These are phyloP conservation scores for Blastobotrys raffinosifermentans DNA, from an alignment of 1,139 yeast genomes.

Conservation along the genomic window DNA sequence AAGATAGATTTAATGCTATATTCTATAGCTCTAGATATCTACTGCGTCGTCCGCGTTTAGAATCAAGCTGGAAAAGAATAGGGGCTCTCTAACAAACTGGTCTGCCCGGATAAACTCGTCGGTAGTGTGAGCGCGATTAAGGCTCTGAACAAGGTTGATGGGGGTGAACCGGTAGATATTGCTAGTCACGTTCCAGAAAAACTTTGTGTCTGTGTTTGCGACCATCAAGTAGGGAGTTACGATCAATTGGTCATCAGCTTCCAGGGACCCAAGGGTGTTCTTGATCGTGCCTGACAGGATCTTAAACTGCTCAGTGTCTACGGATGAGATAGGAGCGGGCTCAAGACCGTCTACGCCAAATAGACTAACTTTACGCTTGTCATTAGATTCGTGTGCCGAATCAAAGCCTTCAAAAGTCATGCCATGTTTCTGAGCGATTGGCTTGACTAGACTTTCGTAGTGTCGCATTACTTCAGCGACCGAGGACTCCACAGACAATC, in stretches of 20 bases:
- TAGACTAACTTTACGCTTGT: conserved; percentile 5
- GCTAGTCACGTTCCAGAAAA: conserved; percentile 63
- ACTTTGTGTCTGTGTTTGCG: conserved; percentile 75
- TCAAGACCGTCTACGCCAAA: conserved; percentile 33
- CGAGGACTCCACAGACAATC: conserved; percentile 46
- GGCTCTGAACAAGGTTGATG: conserved; percentile 14
- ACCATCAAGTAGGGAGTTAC: conserved; percentile 60
- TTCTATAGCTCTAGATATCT: no score
- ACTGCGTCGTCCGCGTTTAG: conserved; percentile 35
- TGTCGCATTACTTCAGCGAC: conserved; percentile 37
- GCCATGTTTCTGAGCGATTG: conserved; percentile 39
- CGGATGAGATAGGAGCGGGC: conserved; percentile 56
- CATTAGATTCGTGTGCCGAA: conserved; percentile 1
- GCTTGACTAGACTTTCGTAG: conserved; percentile 34
- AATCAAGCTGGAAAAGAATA: conserved; percentile 21
- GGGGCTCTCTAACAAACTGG: conserved; percentile 10
- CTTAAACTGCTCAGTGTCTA: conserved; percentile 36
- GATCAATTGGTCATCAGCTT: conserved; percentile 31
- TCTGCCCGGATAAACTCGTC: conserved; percentile 12
- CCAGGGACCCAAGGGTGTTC: conserved; percentile 27
- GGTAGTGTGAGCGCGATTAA: conserved; percentile 11
- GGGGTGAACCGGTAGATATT: conserved; percentile 63
- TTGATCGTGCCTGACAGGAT: conserved; percentile 13
- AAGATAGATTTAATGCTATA: no score
- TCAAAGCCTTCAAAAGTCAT: conserved; percentile 36